A percentile compares a stretch with the other conserved stretches of the same genome.
phyloP scores from a whole-genome alignment of 805 yeast genomes.

The Phaffomyces thermotolerans region DNA sequence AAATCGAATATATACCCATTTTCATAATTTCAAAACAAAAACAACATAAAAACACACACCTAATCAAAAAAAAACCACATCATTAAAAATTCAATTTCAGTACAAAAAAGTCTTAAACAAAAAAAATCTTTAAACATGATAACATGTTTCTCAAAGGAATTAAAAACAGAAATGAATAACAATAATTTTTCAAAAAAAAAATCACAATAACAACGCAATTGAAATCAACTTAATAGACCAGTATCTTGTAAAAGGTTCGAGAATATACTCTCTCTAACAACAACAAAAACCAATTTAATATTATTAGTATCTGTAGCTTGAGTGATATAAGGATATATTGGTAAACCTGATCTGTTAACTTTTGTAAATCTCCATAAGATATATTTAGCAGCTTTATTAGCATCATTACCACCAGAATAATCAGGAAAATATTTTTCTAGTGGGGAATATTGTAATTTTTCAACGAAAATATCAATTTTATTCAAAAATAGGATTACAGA shows the following conservation, averaged over 20 bases:
- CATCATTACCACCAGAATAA: slow-evolving; percentile 84
- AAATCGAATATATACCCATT: neutral
- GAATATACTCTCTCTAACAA: slow-evolving; percentile 72
- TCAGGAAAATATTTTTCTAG: slow-evolving; percentile 81
- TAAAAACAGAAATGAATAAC: too few species aligned
- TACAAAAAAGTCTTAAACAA: too few species aligned
- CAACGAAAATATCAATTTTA: slow-evolving; percentile 85
- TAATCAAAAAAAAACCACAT: neutral
- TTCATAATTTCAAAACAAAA: neutral
- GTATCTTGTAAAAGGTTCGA: slow-evolving; percentile 72
- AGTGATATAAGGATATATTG: slow-evolving; percentile 84
- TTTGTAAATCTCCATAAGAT: slow-evolving; percentile 86
- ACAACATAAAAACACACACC: too few species aligned
- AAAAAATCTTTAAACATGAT: too few species aligned
- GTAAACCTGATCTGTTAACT: slow-evolving; percentile 73
- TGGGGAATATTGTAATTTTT: slow-evolving; percentile 75
- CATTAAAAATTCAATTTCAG: too few species aligned
- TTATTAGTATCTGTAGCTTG: slow-evolving; percentile 93
- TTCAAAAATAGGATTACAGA: slow-evolving; percentile 82
- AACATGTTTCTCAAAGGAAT: too few species aligned
- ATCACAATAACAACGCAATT: neutral
- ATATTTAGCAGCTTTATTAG: slow-evolving; percentile 85
- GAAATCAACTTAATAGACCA: slow-evolving; percentile 45
- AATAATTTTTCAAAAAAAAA: neutral
- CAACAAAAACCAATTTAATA: slow-evolving; percentile 78